Evolutionary conservation across 768 basidiomycete species (phyloP), one percentile per base, ranked within the genome.

Genomic region (Lanmaoa rubissima): DNA sequence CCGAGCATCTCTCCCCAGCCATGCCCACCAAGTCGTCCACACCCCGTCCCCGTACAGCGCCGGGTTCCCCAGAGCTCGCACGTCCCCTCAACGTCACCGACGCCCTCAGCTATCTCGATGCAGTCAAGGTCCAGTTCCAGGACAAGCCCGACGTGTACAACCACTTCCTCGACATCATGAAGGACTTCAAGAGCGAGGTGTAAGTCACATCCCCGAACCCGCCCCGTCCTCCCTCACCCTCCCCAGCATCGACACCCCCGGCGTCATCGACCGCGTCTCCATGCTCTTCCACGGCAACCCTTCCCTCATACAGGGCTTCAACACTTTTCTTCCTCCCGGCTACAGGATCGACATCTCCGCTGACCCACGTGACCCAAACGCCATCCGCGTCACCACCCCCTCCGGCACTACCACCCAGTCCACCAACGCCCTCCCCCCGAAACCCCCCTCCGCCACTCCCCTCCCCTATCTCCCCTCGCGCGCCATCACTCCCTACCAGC

Each of bases 111-210:
- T 97, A 97, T 67, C 84, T 97, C 62, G 94, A 97, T 71, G 91
- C 92, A 28, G 94, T 97, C 76, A 97, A 96, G 78, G 79, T 84
- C 42, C 90, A 94, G 76, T 97, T 96, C 71, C 80, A 84, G 45
- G 88, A 92, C 69, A 86, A 87, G 71, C 94, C 94, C 19, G 92
- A 94, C 65, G 93, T 96, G 28, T 97, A 97, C 79, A 96, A 97
- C 71, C 82, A 88, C 61, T 94, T 94, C 69, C 74, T 95, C 73
- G 93, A 96, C 71, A 95, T 97, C 69, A 97, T 97, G 97, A 98
- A 98, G 78, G 95, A 98, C 71, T 99, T 99, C 74, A 99, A 99
- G 77, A 92, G 93, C 66, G 92, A 96, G 75, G 78, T 76, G 91
- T 94, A 72, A 76, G 92, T 82, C 32, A 13, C 19, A 2, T 40